Base-by-base conservation (phyloP, 2,329 filamentous ascomycete species). In the Epichloe bromicola region DNA sequence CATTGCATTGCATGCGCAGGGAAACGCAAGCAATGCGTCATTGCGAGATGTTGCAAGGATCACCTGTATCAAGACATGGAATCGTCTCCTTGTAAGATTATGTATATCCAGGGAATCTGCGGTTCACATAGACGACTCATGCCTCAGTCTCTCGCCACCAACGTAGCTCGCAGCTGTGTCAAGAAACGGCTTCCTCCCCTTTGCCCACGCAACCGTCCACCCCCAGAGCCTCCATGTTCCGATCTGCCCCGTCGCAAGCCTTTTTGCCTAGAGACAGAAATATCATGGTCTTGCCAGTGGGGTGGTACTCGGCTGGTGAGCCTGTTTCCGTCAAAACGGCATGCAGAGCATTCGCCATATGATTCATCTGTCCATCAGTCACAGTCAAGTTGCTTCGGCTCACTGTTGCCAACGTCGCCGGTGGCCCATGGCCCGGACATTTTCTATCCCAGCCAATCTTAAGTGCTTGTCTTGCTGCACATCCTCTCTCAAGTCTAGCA, bases 391-490 rank as follows among this genome's bases (percentile, higher is more conserved):
- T 66, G 68, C 50, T 71, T 71, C 7, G 62, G 55, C 46, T 72
- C 65, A 3, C 69, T 60, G 54, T 67, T 63, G 3, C 70, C 69
- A 0, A 66, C 64, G 48, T 74, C 72, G 10, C 72, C 71, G 2
- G 70, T 54, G 2, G 66, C 65, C 62, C 71, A 70, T 54, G 2
- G 66, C 65, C 62, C 71, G 74, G 4, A 74, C 59, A 50, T 73
- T 72, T 4, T 57, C 47, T 36, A 64, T 59, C 0, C 61, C 61
- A 0, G 51, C 49, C 0, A 63, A 62, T n/a, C 62, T 63, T 52
- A 73, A 57, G 38, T 58, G 60, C 1, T 56, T 51, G 40, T 67
- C 65, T 12, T 68, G 61, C 3, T 59, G 59, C 15, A 74, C 45
- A 26, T 62, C 65, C 0, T 20, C 2, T 65, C 0, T 20, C 2